These are phyloP conservation scores for Liquidambar formosana DNA, from an alignment of 164 flowering plant species.

Conservation along the genomic window DNA sequence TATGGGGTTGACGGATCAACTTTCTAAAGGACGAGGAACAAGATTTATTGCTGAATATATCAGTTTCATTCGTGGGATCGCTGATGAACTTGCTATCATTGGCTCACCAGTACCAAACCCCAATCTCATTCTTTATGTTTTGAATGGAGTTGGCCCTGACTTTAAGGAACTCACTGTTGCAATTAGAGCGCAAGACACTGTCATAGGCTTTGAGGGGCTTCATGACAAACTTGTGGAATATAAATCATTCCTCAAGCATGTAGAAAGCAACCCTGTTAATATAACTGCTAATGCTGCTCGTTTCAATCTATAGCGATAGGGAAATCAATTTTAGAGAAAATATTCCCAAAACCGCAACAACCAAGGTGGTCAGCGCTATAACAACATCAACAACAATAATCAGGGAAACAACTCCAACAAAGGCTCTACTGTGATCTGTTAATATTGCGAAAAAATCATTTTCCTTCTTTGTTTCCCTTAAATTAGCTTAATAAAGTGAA, in stretches of 20 bases:
- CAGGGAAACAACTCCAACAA: neutral
- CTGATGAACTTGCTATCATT: neutral
- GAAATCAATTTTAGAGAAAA: slow-evolving; percentile 2
- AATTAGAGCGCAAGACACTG: neutral
- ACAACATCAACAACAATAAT: neutral
- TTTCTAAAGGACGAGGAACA: neutral
- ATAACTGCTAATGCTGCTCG: neutral
- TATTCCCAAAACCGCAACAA: neutral
- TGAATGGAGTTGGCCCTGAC: neutral
- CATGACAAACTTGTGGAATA: slow-evolving; percentile 2
- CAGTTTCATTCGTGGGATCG: neutral
- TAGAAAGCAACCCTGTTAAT: neutral
- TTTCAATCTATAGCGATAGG: neutral
- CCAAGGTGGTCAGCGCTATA: neutral
- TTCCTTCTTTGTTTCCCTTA: too few species aligned
- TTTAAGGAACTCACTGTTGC: neutral
- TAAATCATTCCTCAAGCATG: neutral
- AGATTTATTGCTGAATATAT: neutral
- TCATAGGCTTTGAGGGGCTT: slow-evolving; percentile 3
- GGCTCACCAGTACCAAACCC: neutral
- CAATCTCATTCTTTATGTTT: neutral
- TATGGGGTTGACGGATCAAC: neutral
- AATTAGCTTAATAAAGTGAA: too few species aligned
- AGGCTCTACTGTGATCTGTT: neutral
- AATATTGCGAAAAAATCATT: neutral